phyloP scores from a whole-genome alignment of 2,329 filamentous ascomycete species.

The Blastomyces gilchristii region DNA sequence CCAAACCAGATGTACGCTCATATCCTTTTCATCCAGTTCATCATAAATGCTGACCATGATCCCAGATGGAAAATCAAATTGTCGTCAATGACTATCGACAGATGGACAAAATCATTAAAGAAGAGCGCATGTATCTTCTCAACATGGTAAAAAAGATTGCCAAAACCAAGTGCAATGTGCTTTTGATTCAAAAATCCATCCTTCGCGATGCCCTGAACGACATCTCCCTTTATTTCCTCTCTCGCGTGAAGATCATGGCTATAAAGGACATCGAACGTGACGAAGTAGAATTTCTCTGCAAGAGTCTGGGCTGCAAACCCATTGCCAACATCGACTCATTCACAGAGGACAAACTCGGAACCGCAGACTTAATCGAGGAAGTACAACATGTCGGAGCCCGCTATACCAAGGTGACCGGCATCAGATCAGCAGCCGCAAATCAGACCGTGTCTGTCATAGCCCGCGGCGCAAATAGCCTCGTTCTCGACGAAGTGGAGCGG shows the following conservation, averaged over 20 bases:
- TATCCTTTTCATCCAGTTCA: slow-evolving; percentile 14
- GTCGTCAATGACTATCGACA: slow-evolving; percentile 98
- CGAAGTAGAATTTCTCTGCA: slow-evolving; percentile 98
- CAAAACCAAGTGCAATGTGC: slow-evolving; percentile 98
- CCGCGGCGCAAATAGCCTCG: slow-evolving; percentile 85
- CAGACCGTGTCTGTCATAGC: slow-evolving; percentile 91
- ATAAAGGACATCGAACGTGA: slow-evolving; percentile 98
- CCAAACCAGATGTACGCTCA: slow-evolving; percentile 76
- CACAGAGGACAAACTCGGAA: slow-evolving; percentile 94
- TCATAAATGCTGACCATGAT: slow-evolving; percentile 16
- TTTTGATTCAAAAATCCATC: slow-evolving; percentile 97
- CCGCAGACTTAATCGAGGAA: slow-evolving; percentile 89
- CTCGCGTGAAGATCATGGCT: slow-evolving; percentile 88
- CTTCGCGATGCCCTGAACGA: slow-evolving; percentile 96
- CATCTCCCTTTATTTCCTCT: slow-evolving; percentile 90
- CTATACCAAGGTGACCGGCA: slow-evolving; percentile 90
- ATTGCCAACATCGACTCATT: slow-evolving; percentile 98
- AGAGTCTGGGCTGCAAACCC: slow-evolving; percentile 96
- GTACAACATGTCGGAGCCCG: slow-evolving; percentile 75
- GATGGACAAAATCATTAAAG: slow-evolving; percentile 99
- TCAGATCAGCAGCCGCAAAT: slow-evolving; percentile 59
- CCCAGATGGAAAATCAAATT: slow-evolving; percentile 96
- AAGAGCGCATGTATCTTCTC: slow-evolving; percentile 93
- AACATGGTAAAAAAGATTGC: slow-evolving; percentile 99
- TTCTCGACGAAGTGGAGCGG: slow-evolving; percentile 93